Base-by-base conservation (phyloP, 805 yeast genomes). In the Candida multigemmis region DNA sequence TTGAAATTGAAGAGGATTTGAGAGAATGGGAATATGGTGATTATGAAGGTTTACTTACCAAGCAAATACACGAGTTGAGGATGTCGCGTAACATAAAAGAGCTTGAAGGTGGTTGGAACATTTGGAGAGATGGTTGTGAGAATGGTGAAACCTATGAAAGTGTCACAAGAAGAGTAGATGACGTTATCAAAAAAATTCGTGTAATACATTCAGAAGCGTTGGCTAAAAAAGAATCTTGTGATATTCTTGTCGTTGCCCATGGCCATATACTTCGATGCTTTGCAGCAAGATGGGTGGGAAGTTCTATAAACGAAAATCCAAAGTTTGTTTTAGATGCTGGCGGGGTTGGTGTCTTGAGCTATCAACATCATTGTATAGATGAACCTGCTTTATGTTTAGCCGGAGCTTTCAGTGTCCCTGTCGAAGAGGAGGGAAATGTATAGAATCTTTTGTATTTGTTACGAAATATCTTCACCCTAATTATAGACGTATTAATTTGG, bases 1-100 rank as follows among this genome's bases (percentile, higher is more conserved):
- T 60, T 31, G 65, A 65, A 12, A 46, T 40, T 12, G 78, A 75
- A 36, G 74, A 81, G 25, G 86, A 84, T 42, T 54, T 86, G 26
- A 70, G 91, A 41, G 97, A 89, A 56, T 89, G 96, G 96, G 93
- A 84, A 39, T 89, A 89, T 44, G 97, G 97, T 40, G 91, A 83
- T 46, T 89, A 89, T 51, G 97, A 89, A 61, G 97, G 97, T 4
- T 52, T 76, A 38, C 48, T 67, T 31, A 80, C 94, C 2, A 49
- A 57, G 5, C 73, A 87, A 42, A 85, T 87, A 49, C 56, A 66
- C 23, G 70, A 61, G 9, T 52, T 73, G 38, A 71, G 94, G 48
- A 55, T 56, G 15, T 23, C 30, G 1, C 23, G 38, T 24, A 26
- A 26, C 10, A 41, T 55, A 16, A 64, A 77, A 29, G 93, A 91